Base-by-base conservation (phyloP, 2,329 filamentous ascomycete species). In the Knoxdaviesia proteae region DNA sequence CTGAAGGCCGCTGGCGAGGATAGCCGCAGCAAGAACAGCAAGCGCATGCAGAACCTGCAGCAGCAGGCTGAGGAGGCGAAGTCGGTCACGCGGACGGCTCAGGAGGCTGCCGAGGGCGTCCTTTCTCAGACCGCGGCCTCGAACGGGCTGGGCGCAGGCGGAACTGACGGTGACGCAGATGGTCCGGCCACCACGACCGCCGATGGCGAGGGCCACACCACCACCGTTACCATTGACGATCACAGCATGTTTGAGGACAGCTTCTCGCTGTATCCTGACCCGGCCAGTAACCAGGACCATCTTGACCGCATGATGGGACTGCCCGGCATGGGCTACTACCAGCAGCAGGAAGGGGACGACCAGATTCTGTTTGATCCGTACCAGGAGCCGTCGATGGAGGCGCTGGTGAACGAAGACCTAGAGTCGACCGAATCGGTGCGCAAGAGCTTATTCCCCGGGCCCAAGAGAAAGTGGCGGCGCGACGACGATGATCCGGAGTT, bases 1-100 rank as follows among this genome's bases (percentile, higher is more conserved):
- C 62, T 96, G 40, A 73, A 72, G 53, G 69, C 64, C 7, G 59
- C 62, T 10, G 71, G 71, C 9, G 71, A 75, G 45, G 69, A 73
- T 46, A 65, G 67, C 45, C 67, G 71, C 30, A 73, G 65, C 50
- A 66, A 68, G 40, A 63, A 71, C 47, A 71, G 67, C 50, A 68
- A 64, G 44, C 62, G 71, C 9, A 74, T 75, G 67, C 67, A 69
- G 55, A 58, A 62, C 11, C 53, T 75, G n/a, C 60, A 65, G 44
- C 61, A 72, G 46, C 63, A 71, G 47, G 71, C 71, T 4, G 67
- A 73, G 32, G 66, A 63, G 11, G 71, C 69, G 44, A 75, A 74
- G 51, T 69, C 68, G 20, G 42, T 29, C 6, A 31, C 40, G 7
- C 36, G 38, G 11, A 32, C 33, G 20, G 37, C 37, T 30, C 67